These are phyloP conservation scores for Xylariales sp. DNA, from an alignment of 2,329 filamentous ascomycete genomes.

Conservation along the genomic window DNA sequence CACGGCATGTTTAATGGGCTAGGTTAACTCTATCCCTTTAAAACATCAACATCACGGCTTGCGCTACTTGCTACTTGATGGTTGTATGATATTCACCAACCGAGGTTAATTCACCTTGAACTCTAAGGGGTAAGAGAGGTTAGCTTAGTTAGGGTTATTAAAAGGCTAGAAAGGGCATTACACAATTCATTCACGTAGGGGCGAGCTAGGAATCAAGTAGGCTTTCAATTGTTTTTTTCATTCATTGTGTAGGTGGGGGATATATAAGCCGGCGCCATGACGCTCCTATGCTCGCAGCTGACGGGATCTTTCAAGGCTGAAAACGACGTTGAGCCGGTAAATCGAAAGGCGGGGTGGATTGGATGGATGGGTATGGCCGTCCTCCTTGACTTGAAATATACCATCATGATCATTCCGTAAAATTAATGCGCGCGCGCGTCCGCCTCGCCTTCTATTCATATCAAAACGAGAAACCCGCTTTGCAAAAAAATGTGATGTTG, in stretches of 20 bases:
- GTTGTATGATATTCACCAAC: too few relatives aligned
- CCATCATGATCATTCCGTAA: constrained; percentile 18
- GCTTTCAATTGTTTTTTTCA: constrained; percentile 15
- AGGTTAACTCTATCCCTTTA: not conserved
- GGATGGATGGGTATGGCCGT: not conserved
- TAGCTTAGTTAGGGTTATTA: too few relatives aligned
- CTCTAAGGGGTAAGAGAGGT: too few relatives aligned
- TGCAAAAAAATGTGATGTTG: not conserved
- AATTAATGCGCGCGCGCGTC: not conserved
- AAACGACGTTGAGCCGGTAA: not conserved
- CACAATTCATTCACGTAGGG: not conserved
- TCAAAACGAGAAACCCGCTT: not conserved
- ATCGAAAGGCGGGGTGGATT: not conserved
- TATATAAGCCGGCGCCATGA: constrained; percentile 17
- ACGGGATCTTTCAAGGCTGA: not conserved
- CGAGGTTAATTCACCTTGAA: too few relatives aligned
- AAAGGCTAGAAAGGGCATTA: too few relatives aligned
- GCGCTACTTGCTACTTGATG: not conserved
- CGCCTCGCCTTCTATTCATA: constrained; percentile 5
- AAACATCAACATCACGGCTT: not conserved
- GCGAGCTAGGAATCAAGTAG: not conserved
- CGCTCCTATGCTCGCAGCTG: constrained; percentile 7
- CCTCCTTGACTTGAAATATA: constrained; percentile 22
- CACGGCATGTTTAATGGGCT: not conserved
- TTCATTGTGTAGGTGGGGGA: constrained; percentile 21